These are phyloP conservation scores for Saturnispora ahearnii DNA, from an alignment of 805 yeast genomes.

Conservation along the genomic window DNA sequence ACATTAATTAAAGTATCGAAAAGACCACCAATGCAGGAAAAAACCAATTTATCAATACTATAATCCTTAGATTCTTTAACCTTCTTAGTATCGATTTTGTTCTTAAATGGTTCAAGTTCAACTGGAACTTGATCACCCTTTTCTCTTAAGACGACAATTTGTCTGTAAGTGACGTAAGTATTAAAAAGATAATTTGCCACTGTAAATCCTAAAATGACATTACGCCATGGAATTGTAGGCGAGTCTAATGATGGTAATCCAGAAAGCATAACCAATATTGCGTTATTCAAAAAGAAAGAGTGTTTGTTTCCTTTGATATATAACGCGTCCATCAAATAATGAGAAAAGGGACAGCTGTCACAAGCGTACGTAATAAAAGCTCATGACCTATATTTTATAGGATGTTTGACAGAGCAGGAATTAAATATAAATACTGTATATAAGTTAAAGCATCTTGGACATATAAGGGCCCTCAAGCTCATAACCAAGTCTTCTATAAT, in stretches of 20 bases:
- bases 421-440: neutral
- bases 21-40: slow-evolving; percentile 48
- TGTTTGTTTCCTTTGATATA: neutral
- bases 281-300: neutral
- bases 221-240: slow-evolving; percentile 74
- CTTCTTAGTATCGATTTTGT: slow-evolving; percentile 60
- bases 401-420: neutral
- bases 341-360: neutral
- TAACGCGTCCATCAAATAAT: neutral
- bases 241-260: slow-evolving; percentile 35
- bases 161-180: slow-evolving; percentile 65
- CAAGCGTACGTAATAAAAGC: neutral
- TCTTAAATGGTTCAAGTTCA: slow-evolving; percentile 39
- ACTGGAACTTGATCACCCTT: slow-evolving; percentile 47
- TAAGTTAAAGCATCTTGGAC: slow-evolving; percentile 48
- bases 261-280: neutral
- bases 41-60: slow-evolving; percentile 67
- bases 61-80: slow-evolving; percentile 71
- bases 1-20: slow-evolving; percentile 48
- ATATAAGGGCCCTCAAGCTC: slow-evolving; percentile 91
- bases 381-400: neutral
- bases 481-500: slow-evolving; percentile 88
- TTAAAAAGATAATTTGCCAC: slow-evolving; percentile 70
- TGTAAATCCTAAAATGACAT: slow-evolving; percentile 63
- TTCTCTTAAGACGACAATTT: slow-evolving; percentile 50